phyloP scores from a whole-genome alignment of 1,284 basidiomycete species.

The Puccinia coronata region DNA sequence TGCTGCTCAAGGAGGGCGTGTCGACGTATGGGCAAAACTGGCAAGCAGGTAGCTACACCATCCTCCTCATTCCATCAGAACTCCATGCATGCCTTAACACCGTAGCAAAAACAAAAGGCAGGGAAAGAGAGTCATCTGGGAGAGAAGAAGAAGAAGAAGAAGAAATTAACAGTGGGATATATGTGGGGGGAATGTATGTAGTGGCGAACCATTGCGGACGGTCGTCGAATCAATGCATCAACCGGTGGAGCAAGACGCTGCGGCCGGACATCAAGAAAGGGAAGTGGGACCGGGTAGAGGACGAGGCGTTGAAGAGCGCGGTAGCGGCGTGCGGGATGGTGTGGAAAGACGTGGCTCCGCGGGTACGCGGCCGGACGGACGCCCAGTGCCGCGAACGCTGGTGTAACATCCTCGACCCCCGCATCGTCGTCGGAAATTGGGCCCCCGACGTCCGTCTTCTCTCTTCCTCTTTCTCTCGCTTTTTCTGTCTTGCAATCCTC shows the following conservation, averaged over 20 bases:
- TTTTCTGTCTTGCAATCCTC: not conserved
- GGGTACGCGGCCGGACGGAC: slow-evolving; percentile 40
- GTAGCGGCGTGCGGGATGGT: slow-evolving; percentile 46
- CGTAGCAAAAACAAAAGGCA: not conserved
- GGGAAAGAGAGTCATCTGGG: not conserved
- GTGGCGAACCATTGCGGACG: slow-evolving; percentile 49
- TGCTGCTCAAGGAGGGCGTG: slow-evolving; percentile 51
- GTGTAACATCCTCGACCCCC: slow-evolving; percentile 43
- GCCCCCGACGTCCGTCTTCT: not conserved
- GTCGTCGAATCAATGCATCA: slow-evolving; percentile 52
- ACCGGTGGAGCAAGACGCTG: slow-evolving; percentile 52
- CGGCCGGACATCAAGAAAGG: slow-evolving; percentile 51
- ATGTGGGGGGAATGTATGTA: not conserved
- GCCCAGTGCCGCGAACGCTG: slow-evolving; percentile 44
- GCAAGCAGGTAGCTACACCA: slow-evolving; percentile 51
- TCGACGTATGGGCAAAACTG: slow-evolving; percentile 53
- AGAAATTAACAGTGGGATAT: not conserved
- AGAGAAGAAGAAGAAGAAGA: not conserved
- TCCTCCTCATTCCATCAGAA: not conserved
- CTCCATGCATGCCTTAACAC: too few relatives aligned
- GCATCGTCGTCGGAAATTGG: slow-evolving; percentile 46
- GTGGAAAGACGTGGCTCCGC: slow-evolving; percentile 41
- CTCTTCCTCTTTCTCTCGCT: not conserved
- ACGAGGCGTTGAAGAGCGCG: slow-evolving; percentile 39
- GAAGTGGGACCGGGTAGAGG: slow-evolving; percentile 50